Base-by-base conservation (phyloP, 768 basidiomycete species). In the Lentinula raphanica region DNA sequence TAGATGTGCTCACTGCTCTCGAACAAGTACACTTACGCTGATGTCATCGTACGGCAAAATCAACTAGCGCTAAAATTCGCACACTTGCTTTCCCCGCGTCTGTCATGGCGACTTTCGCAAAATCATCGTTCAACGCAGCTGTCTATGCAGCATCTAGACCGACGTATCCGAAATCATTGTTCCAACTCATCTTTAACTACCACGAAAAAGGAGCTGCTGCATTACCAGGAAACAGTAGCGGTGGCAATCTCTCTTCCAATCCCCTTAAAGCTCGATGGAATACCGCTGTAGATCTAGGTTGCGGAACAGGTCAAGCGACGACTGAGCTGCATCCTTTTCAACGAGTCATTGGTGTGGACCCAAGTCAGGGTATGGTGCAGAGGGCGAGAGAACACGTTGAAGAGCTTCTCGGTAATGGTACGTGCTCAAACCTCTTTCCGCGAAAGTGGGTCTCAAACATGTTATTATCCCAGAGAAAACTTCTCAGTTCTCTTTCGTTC, bases 301-400 rank as follows among this genome's bases (percentile, higher is more conserved):
- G 92, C 70, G 91, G 92, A n/a, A 49, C 57, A 90, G 90, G 91
- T 36, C 87, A 92, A 67, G 87, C 88, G 29, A 92, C 87, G 0
- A 67, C 76, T 1, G 78, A 78, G 42, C 75, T 90, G 4, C 70
- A 68, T 1, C 70, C 74, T 0, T 94, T 94, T 71, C 66, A 67
- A 12, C 70, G 75, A n/a, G 77, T 91, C 45, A 74, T 83, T 19
- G 92, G 86, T 1, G 73, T 90, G n/a, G 92, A 94, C 56, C 89
- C 92, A 0, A 86, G 87, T 42, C 68, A 71, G 39, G 76, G 77
- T 53, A 94, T 94, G 93, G 74, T 94, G 27, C 69, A 73, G 15
- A 74, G 76, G 31, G 86, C 87, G 1, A 69, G 69, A 21, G 67
- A 70, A 19, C 62, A 68, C 28, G 28, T 56, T 25, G 23, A 63